Evolutionary conservation across 108 stramenopile species (phyloP).

Genomic region (Epithemia pelagica): DNA sequence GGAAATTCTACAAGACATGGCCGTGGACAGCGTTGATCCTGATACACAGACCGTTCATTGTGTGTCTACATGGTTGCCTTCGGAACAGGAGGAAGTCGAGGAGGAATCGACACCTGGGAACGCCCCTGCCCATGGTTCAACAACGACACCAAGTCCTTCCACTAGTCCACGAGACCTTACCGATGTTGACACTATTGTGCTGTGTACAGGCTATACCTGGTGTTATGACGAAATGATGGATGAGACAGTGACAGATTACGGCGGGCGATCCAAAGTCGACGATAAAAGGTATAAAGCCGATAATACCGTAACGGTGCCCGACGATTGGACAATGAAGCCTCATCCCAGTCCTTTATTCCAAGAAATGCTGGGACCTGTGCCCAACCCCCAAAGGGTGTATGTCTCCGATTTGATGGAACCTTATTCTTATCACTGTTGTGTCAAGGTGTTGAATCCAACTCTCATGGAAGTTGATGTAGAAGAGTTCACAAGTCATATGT

Average conservation of each 20-base stretch:
- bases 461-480: neutral
- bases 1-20: constrained; percentile 5
- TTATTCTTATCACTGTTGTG: neutral
- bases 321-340: constrained; percentile 25
- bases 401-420: neutral
- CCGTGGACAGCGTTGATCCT: neutral
- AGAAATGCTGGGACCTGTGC: neutral
- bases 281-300: constrained; percentile 1
- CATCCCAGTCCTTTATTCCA: neutral
- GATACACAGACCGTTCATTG: neutral
- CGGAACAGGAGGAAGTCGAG: neutral
- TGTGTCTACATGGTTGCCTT: neutral
- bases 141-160: too few species aligned
- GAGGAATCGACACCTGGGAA: neutral
- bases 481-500: neutral
- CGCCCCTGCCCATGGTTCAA: neutral
- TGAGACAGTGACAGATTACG: neutral
- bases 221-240: neutral
- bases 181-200: neutral
- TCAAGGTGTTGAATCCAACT: neutral
- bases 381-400: neutral
- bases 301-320: constrained; percentile 5
- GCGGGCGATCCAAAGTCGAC: neutral
- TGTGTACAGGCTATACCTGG: neutral
- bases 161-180: neutral